These are phyloP conservation scores for Cryptosporidium viatorum DNA, from an alignment of 169 alveolate genomes.

Conservation along the genomic window DNA sequence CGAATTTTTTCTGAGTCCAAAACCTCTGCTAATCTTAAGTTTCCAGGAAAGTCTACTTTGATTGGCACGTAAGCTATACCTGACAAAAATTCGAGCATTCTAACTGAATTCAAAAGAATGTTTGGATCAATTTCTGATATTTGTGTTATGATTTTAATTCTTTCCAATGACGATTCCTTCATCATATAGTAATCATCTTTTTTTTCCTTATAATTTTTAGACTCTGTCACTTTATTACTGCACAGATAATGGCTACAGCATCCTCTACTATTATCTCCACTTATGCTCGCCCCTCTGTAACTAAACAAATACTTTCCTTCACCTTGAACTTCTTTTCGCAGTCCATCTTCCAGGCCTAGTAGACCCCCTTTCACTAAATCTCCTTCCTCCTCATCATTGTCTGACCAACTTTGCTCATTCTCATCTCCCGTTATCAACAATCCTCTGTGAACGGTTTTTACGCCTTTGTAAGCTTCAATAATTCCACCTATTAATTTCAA, in stretches of 20 bases:
- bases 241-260: not conserved
- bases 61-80: conserved; percentile 56
- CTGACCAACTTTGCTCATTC: not conserved
- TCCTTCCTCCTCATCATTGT: not conserved
- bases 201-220: not conserved
- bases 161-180: conserved; percentile 29
- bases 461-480: conserved; percentile 4
- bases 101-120: conserved; percentile 20
- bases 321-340: not conserved
- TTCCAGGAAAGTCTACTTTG: conserved; percentile 51
- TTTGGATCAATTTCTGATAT: conserved; percentile 41
- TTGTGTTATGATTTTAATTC: not conserved
- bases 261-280: not conserved
- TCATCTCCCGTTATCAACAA: not conserved
- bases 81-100: conserved; percentile 16
- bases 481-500: conserved; percentile 50
- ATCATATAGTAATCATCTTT: conserved; percentile 1
- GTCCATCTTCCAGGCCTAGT: not conserved
- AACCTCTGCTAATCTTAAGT: conserved; percentile 11
- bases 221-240: not conserved
- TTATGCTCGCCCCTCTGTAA: not conserved
- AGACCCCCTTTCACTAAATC: not conserved
- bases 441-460: not conserved
- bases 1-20: conserved; percentile 1
- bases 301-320: not conserved